Evolutionary conservation across 1,284 basidiomycete species (phyloP).

Genomic region (Cryptococcus sp.): DNA sequence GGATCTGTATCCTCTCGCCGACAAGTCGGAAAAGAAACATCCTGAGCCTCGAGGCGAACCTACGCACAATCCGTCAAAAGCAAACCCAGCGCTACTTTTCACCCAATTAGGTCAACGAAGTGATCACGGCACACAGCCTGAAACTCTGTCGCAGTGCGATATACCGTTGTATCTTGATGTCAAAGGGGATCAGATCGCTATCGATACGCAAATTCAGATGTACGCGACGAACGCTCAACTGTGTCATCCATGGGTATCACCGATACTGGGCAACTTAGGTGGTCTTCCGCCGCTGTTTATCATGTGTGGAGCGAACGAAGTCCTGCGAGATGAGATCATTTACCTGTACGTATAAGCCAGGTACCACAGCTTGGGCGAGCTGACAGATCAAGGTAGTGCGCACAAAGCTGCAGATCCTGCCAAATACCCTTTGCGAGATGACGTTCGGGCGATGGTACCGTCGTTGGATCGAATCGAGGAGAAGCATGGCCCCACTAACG

Average conservation of each 20-base stretch:
- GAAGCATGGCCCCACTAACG: conserved; percentile 69
- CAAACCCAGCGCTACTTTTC: conserved; percentile 38
- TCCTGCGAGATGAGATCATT: conserved; percentile 87
- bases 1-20: conserved; percentile 30
- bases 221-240: conserved; percentile 85
- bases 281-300: conserved; percentile 86
- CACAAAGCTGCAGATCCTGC: conserved; percentile 88
- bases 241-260: conserved; percentile 81
- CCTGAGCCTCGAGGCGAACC: conserved; percentile 29
- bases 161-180: conserved; percentile 32
- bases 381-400: conserved; percentile 60
- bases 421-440: conserved; percentile 66
- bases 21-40: conserved; percentile 26
- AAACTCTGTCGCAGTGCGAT: conserved; percentile 37
- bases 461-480: conserved; percentile 65
- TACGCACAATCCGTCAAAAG: conserved; percentile 29
- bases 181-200: conserved; percentile 27
- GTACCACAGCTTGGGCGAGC: background rate
- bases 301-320: conserved; percentile 86
- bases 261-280: conserved; percentile 79
- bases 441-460: conserved; percentile 66
- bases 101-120: conserved; percentile 8
- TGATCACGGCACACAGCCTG: conserved; percentile 11
- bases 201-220: conserved; percentile 73
- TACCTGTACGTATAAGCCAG: conserved; percentile 64